These are phyloP conservation scores for Debaryomyces sp. DNA, from an alignment of 1,139 yeast genomes.

Conservation along the genomic window DNA sequence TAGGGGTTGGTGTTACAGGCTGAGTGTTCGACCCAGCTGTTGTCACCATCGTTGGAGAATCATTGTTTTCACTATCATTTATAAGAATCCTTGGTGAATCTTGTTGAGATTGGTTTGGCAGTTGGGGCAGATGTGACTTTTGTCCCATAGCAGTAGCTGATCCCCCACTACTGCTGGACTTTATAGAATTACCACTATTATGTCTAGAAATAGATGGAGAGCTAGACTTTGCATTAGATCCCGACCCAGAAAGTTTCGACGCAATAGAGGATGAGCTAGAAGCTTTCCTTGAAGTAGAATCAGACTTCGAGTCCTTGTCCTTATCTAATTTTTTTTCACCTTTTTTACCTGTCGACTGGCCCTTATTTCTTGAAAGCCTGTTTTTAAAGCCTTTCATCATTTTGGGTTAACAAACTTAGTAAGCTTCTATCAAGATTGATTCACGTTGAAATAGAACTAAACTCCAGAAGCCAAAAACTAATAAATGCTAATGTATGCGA, in stretches of 20 bases:
- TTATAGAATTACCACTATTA: constrained; percentile 32
- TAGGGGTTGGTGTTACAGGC: constrained; percentile 37
- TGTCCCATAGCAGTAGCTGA: constrained; percentile 18
- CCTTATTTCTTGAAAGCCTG: constrained; percentile 48
- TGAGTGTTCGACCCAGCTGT: constrained; percentile 20
- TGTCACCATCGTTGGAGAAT: constrained; percentile 20
- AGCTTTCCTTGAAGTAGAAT: constrained; percentile 9
- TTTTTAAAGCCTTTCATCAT: constrained; percentile 58
- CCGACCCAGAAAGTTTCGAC: constrained; percentile 6
- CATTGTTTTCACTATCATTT: constrained; percentile 16
- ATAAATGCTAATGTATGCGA: constrained; percentile 4
- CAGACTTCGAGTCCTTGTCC: constrained; percentile 24
- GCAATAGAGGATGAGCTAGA: constrained; percentile 25
- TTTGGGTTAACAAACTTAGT: constrained; percentile 17
- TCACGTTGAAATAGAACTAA: neutral
- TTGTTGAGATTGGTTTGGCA: constrained; percentile 13
- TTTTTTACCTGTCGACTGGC: constrained; percentile 42
- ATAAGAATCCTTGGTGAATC: constrained; percentile 35
- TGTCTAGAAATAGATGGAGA: constrained; percentile 41
- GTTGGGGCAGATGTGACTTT: constrained; percentile 18
- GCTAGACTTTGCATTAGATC: constrained; percentile 22
- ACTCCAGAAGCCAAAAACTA: neutral
- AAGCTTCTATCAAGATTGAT: neutral
- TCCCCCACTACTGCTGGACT: constrained; percentile 23
- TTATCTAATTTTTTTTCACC: constrained; percentile 35